A percentile compares a stretch with the other conserved stretches of the same genome.
Conservation (phyloP, 2,329 filamentous ascomycete species). For the Pestalotiopsis sp. region DNA sequence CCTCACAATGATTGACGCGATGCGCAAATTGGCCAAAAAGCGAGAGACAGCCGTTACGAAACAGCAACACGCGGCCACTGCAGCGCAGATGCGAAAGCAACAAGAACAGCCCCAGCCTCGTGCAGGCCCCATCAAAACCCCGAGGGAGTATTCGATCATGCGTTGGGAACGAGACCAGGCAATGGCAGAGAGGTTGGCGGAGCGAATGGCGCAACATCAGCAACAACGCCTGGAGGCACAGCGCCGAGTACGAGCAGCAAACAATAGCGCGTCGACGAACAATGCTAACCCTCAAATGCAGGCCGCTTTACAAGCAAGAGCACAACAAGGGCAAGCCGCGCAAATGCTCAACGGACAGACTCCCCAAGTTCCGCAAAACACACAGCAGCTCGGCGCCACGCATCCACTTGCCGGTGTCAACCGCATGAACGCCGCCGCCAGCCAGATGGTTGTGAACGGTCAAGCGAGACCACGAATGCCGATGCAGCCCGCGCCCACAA, state of each 20-base stretch:
- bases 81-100: slow-evolving; percentile 80
- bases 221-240: slow-evolving; percentile 63
- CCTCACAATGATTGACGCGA: slow-evolving; percentile 86
- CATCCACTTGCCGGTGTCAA: slow-evolving; percentile 37
- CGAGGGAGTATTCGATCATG: slow-evolving; percentile 86
- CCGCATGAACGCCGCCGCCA: slow-evolving; percentile 46
- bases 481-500: slow-evolving; percentile 55
- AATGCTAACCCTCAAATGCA: slow-evolving; percentile 31
- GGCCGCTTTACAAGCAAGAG: slow-evolving; percentile 49
- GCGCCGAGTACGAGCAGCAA: slow-evolving; percentile 50
- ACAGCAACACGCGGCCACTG: slow-evolving; percentile 77
- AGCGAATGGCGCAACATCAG: slow-evolving; percentile 59
- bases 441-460: slow-evolving; percentile 46
- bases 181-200: slow-evolving; percentile 61
- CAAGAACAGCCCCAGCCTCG: slow-evolving; percentile 62
- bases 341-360: slow-evolving; percentile 48
- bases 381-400: slow-evolving; percentile 33
- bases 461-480: slow-evolving; percentile 55
- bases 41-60: slow-evolving; percentile 84
- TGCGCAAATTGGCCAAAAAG: slow-evolving; percentile 95
- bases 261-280: slow-evolving; percentile 20
- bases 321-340: slow-evolving; percentile 45
- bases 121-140: slow-evolving; percentile 67
- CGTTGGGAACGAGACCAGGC: slow-evolving; percentile 84
- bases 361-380: slow-evolving; percentile 37